These are phyloP conservation scores for Pythium aphanidermatum DNA, from an alignment of 352 stramenopile genomes.

Conservation along the genomic window DNA sequence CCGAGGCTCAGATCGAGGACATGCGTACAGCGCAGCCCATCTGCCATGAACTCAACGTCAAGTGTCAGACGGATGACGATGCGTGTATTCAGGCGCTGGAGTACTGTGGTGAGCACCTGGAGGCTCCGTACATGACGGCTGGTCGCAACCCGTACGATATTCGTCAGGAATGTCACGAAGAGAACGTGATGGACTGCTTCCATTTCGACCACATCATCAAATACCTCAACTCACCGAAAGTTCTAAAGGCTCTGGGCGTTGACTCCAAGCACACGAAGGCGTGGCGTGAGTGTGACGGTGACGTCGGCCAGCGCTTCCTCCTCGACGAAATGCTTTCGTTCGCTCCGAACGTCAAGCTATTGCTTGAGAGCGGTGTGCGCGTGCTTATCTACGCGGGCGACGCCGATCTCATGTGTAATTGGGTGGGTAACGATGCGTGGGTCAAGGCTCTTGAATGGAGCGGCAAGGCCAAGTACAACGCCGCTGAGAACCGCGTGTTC, in stretches of 20 bases:
- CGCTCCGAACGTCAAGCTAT: conserved; percentile 70
- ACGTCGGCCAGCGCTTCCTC: conserved; percentile 88
- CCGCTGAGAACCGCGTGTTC: conserved; percentile 12
- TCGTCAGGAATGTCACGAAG: conserved; percentile 36
- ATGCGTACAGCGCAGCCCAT: conserved; percentile 50
- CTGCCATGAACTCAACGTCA: conserved; percentile 44
- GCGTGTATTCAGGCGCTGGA: conserved; percentile 41
- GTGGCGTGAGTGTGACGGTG: conserved; percentile 92
- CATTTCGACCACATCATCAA: conserved; percentile 57
- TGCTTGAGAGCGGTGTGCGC: conserved; percentile 65
- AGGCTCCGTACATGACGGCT: conserved; percentile 39
- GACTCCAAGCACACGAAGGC: conserved; percentile 40
- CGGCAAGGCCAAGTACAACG: conserved; percentile 70
- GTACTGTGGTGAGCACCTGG: conserved; percentile 51
- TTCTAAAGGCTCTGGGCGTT: conserved; percentile 30
- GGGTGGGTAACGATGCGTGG: conserved; percentile 90
- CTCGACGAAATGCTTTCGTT: conserved; percentile 95
- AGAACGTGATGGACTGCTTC: conserved; percentile 63
- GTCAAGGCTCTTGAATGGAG: conserved; percentile 83
- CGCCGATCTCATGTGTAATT: conserved; percentile 94
- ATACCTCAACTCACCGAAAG: conserved; percentile 61
- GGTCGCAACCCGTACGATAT: conserved; percentile 76
- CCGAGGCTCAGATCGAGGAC: conserved; percentile 26
- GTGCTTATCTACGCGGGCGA: conserved; percentile 96
- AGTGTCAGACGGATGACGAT: conserved; percentile 40